These are phyloP conservation scores for Ceratonia siliqua DNA, from an alignment of 306 rosid species.

Conservation along the genomic window DNA sequence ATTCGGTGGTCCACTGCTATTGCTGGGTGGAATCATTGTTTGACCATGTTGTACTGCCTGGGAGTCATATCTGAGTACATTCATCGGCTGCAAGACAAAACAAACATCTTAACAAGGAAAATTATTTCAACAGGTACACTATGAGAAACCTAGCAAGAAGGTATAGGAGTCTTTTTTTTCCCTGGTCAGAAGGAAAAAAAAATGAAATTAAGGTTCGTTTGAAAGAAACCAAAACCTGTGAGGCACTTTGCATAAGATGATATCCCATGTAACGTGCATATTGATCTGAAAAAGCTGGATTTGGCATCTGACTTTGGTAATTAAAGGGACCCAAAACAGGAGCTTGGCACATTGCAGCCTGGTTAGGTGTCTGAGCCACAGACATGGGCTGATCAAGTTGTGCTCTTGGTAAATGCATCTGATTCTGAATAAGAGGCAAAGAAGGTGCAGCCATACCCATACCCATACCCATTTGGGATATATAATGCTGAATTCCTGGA, in stretches of 20 bases:
- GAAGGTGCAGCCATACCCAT: conserved; percentile 68
- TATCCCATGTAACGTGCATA: conserved; percentile 71
- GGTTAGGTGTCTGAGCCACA: conserved; percentile 54
- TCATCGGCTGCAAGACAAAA: conserved; percentile 60
- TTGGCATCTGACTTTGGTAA: conserved; percentile 73
- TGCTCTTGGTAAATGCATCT: conserved; percentile 58
- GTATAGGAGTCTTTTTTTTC: background rate
- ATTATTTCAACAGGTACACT: background rate
- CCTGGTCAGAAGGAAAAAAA: too few species aligned
- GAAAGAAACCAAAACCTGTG: conserved; percentile 59
- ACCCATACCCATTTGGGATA: conserved; percentile 68
- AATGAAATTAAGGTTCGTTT: background rate
- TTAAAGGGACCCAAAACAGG: conserved; percentile 59
- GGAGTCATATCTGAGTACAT: conserved; percentile 62
- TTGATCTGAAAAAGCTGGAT: conserved; percentile 70
- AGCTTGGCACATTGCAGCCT: conserved; percentile 55
- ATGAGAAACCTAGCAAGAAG: background rate
- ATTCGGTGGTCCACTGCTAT: conserved; percentile 45
- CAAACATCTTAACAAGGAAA: conserved; percentile 9
- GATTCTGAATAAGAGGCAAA: conserved; percentile 58
- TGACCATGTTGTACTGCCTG: conserved; percentile 58
- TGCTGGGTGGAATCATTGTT: conserved; percentile 51
- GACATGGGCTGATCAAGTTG: conserved; percentile 51
- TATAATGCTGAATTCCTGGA: conserved; percentile 71
- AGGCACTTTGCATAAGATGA: conserved; percentile 71